A percentile compares a stretch with the other conserved stretches of the same genome.
phyloP scores from a whole-genome alignment of 2,329 filamentous ascomycete genomes.

The Myriosclerotinia duriaeana region DNA sequence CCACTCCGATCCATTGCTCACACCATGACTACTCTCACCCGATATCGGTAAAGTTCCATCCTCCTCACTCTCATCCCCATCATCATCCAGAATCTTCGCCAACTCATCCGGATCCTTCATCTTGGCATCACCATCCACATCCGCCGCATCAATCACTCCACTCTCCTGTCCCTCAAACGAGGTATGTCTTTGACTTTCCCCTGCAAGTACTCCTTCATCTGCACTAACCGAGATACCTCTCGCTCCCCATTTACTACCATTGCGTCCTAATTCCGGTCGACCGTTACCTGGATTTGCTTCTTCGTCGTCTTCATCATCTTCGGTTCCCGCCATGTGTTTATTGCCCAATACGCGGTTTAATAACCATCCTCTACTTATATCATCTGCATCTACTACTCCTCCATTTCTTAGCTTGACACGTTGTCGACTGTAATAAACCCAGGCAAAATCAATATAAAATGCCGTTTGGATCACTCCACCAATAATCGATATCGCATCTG shows the following conservation, averaged over 20 bases:
- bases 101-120: conserved; percentile 68
- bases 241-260: conserved; percentile 52
- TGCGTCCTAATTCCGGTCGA: conserved; percentile 18
- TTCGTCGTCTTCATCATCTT: conserved; percentile 36
- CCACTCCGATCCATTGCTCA: conserved; percentile 21
- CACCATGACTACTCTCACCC: conserved; percentile 6
- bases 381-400: conserved; percentile 85
- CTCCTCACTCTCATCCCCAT: conserved; percentile 45
- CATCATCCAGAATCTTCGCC: conserved; percentile 58
- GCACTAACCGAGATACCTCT: conserved; percentile 66
- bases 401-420: conserved; percentile 89
- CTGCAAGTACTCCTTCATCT: conserved; percentile 58
- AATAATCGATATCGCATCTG: conserved; percentile 72
- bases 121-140: conserved; percentile 60
- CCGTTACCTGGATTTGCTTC: conserved; percentile 29
- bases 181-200: conserved; percentile 46
- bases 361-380: conserved; percentile 81
- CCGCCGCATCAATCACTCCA: conserved; percentile 46
- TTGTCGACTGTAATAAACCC: conserved; percentile 94
- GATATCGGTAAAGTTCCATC: conserved; percentile 4
- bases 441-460: conserved; percentile 90
- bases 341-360: conserved; percentile 74
- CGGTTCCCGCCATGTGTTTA: conserved; percentile 53
- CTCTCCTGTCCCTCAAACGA: conserved; percentile 46
- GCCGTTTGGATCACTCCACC: conserved; percentile 89